Evolutionary conservation across 139 green algal genomes (phyloP), one percentile per base, ranked within the genome.

Genomic region (Zygnema circumcarinatum): DNA sequence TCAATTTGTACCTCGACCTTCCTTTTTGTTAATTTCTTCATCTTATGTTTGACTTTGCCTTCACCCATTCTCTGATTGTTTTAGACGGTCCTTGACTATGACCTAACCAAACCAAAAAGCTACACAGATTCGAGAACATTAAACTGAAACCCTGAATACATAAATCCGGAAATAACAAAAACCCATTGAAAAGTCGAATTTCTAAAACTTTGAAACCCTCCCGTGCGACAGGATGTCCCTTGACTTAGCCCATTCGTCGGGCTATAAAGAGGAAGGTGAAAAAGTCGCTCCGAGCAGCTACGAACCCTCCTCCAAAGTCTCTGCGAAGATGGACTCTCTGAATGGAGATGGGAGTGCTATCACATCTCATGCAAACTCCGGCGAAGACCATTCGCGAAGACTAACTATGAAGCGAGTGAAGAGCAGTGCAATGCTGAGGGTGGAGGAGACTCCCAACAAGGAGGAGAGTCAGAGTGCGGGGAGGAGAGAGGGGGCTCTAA

Each of bases 371-470:
- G n/a, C n/a, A n/a, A n/a, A n/a, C n/a, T 16, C 16, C 16, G 47
- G 16, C 7, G 47, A 62, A 25, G 47, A 62, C 47, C 7, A 25
- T 62, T 62, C 47, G 16, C 47, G 47, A 25, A 7, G 47, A 62
- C 47, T 62, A 25, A 78, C 3, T 11, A 56, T 78, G 69, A 78
- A 78, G 39, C 3, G 69, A 78, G 69, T 78, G 36, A 84, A 11
- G 35, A 84, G 35, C 16, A 84, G 35, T 84, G 35, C 35, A 16
- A 76, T 84, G 76, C 76, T 84, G 54, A 3, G 38, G 7, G 35
- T 76, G 3, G 69, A 78, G 16, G 69, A 78, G 16, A 16, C 36
- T 78, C 7, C 38, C 3, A 47, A 56, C 11, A 47, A 47, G 7
- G 16, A 78, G 3, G 69, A 78, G 39, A 78, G 69, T 11, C 16